Evolutionary conservation across 2,329 filamentous ascomycete genomes (phyloP).

Genomic region (Elsinoe batatas): DNA sequence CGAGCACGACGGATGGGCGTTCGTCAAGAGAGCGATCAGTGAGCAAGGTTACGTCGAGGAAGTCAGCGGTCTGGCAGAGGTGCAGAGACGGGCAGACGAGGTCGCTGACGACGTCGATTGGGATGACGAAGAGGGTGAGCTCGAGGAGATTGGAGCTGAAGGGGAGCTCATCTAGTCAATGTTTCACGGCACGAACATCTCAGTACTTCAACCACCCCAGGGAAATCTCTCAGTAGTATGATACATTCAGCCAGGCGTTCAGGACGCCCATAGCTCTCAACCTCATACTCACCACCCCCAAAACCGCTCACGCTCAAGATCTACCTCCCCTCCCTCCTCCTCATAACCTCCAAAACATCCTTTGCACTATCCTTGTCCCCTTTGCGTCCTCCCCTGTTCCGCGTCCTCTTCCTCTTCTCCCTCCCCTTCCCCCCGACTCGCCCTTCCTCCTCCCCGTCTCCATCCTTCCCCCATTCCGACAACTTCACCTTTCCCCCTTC

Average conservation of each 20-base stretch:
- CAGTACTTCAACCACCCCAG: neutral
- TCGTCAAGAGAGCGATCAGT: conserved; percentile 63
- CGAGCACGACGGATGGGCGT: conserved; percentile 59
- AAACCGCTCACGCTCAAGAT: no score
- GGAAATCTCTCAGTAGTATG: neutral
- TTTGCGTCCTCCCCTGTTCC: conserved; percentile 55
- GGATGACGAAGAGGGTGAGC: conserved; percentile 40
- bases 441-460: conserved; percentile 40
- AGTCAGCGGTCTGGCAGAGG: conserved; percentile 62
- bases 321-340: conserved; percentile 43
- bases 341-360: conserved; percentile 72
- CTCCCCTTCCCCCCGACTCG: conserved; percentile 24
- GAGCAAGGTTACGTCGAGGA: conserved; percentile 72
- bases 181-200: no score
- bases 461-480: conserved; percentile 48
- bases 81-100: conserved; percentile 43
- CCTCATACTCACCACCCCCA: neutral
- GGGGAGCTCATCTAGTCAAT: conserved; percentile 38
- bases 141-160: conserved; percentile 38
- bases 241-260: neutral
- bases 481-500: conserved; percentile 57
- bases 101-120: conserved; percentile 40
- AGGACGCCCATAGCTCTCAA: neutral
- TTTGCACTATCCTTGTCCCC: conserved; percentile 67
- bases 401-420: conserved; percentile 50